phyloP scores from a whole-genome alignment of 331 rosid genomes.

The Acacia concinna region DNA sequence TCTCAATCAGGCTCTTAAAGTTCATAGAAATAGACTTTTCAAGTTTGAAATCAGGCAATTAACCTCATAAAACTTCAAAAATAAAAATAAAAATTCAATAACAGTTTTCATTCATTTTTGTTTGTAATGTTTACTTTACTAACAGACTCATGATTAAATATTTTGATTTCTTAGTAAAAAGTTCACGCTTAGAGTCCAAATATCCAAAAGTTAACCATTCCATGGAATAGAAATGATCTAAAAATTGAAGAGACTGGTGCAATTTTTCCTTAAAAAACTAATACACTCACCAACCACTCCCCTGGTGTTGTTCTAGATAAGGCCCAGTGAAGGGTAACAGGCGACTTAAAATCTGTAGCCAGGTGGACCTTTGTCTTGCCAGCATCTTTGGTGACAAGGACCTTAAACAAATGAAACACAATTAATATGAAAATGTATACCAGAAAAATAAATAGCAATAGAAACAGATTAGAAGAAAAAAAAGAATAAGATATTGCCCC shows the following conservation, averaged over 20 bases:
- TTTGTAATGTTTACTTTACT: neutral
- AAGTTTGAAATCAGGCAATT: neutral
- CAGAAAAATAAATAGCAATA: slow-evolving; percentile 12
- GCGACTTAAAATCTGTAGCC: slow-evolving; percentile 70
- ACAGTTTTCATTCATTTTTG: neutral
- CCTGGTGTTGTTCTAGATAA: slow-evolving; percentile 67
- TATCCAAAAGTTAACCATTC: neutral
- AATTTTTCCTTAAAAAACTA: neutral
- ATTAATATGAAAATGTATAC: slow-evolving; percentile 32
- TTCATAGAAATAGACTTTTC: neutral
- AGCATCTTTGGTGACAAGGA: slow-evolving; percentile 63
- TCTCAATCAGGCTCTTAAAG: neutral
- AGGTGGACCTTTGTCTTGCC: slow-evolving; percentile 76
- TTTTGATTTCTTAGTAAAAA: neutral
- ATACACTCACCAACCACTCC: slow-evolving; percentile 89
- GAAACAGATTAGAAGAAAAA: slow-evolving; percentile 26
- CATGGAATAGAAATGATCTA: too few species aligned
- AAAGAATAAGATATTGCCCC: slow-evolving; percentile 38
- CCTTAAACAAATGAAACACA: slow-evolving; percentile 50
- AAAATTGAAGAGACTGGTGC: neutral
- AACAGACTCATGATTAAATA: neutral
- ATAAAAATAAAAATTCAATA: neutral
- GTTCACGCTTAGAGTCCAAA: neutral
- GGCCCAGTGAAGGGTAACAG: slow-evolving; percentile 88
- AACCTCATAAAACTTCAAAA: neutral